These are phyloP conservation scores for Plasmodium gonderi DNA, from an alignment of 169 alveolate genomes.

Conservation along the genomic window DNA sequence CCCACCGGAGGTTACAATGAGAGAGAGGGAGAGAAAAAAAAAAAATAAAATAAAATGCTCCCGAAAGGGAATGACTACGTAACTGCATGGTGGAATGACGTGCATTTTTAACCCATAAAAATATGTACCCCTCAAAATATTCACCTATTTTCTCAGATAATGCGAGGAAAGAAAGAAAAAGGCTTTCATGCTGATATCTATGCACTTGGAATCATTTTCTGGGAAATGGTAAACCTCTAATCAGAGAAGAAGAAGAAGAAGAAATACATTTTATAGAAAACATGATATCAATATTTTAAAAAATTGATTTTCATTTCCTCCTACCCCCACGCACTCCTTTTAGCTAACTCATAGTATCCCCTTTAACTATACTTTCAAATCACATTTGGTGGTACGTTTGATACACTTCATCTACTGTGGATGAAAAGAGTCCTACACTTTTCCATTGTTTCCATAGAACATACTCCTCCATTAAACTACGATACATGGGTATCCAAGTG, in stretches of 20 bases:
- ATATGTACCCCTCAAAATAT: not conserved
- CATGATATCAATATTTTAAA: not conserved
- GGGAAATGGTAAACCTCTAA: conserved; percentile 57
- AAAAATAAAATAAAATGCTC: not conserved
- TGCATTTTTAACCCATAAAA: not conserved
- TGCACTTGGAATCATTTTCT: conserved; percentile 59
- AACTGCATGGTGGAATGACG: not conserved
- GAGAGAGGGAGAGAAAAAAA: not conserved
- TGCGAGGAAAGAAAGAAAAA: conserved; percentile 24
- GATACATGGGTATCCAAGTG: no score
- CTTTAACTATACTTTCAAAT: conserved; percentile 48
- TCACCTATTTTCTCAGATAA: conserved; percentile 2
- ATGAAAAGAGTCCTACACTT: not conserved
- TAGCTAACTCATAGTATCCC: conserved; percentile 53
- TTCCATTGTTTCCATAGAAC: not conserved
- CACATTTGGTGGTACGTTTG: conserved; percentile 48
- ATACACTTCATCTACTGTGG: not conserved
- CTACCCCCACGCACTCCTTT: not conserved
- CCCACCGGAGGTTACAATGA: conserved; percentile 48
- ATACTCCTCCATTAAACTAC: no score
- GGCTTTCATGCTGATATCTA: conserved; percentile 27
- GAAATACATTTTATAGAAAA: not conserved
- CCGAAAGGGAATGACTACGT: not conserved
- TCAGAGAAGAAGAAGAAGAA: not conserved
- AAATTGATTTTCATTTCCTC: conserved; percentile 1